phyloP scores from a whole-genome alignment of 192 early-diverging fungal genomes.

The Backusella psychrophila region DNA sequence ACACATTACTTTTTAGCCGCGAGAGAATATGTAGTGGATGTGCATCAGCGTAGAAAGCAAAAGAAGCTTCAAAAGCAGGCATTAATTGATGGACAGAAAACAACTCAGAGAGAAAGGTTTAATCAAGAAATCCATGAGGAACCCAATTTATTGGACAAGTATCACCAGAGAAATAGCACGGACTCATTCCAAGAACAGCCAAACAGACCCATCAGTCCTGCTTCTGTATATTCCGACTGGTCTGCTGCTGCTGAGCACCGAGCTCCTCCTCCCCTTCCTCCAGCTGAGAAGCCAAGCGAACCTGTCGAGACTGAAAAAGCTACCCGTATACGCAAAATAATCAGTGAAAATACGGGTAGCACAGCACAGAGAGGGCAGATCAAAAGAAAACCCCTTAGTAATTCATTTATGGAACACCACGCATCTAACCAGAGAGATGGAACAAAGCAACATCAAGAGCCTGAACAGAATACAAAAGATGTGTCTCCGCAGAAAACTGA shows the following conservation, averaged over 20 bases:
- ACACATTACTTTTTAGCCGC: constrained; percentile 1
- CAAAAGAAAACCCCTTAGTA: constrained; percentile 15
- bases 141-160: neutral
- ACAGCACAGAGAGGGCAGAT: constrained; percentile 1
- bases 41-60: neutral
- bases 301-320: neutral
- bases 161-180: neutral
- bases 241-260: neutral
- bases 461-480: neutral
- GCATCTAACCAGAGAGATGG: neutral
- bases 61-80: neutral
- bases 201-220: neutral
- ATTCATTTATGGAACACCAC: constrained; percentile 6
- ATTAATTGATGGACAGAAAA: neutral
- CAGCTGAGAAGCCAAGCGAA: neutral
- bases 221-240: neutral
- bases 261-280: neutral
- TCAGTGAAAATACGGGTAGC: constrained; percentile 11
- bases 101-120: neutral
- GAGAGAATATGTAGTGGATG: constrained; percentile 14
- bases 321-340: neutral
- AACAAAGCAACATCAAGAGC: neutral
- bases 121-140: neutral
- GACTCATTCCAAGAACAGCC: neutral
- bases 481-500: neutral